A percentile compares a stretch with the other conserved stretches of the same genome.
Conservation (phyloP, 768 basidiomycete species). For the Sporobolomyces phaffii region DNA sequence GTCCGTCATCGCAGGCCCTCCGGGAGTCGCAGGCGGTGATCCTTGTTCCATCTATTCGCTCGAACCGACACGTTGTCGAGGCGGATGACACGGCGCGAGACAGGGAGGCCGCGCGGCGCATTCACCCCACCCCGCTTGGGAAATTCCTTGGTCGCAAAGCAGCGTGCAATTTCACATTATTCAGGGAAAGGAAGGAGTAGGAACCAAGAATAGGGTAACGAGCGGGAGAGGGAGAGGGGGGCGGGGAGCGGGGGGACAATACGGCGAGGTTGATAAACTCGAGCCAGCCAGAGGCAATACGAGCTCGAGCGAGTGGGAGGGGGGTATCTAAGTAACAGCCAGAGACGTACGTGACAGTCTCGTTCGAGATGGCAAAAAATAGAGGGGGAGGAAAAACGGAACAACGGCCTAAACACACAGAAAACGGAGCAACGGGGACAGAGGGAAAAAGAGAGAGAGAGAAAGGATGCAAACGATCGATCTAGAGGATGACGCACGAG, state of each 20-base stretch:
- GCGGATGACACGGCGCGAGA: neutral
- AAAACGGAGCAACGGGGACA: neutral
- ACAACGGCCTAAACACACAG: no score
- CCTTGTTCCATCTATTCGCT: neutral
- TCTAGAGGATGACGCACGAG: conserved; percentile 39
- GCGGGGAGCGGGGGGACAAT: no score
- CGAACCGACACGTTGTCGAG: neutral
- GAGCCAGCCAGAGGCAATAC: no score
- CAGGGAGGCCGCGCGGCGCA: no score
- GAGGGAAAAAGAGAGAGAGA: neutral
- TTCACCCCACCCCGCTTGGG: no score
- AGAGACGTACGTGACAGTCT: no score
- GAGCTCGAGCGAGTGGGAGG: no score
- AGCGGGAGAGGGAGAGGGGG: neutral
- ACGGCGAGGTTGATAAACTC: no score
- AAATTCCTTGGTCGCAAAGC: no score
- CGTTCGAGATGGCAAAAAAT: no score
- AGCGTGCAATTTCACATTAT: neutral
- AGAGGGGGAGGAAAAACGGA: neutral
- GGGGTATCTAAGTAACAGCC: conserved; percentile 3
- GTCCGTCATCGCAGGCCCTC: no score
- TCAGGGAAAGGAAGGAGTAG: neutral
- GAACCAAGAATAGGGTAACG: neutral
- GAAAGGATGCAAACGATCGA: neutral
- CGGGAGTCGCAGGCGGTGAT: neutral